Base-by-base conservation (phyloP, 2,329 filamentous ascomycete genomes). In the Hypoxylon sp. region DNA sequence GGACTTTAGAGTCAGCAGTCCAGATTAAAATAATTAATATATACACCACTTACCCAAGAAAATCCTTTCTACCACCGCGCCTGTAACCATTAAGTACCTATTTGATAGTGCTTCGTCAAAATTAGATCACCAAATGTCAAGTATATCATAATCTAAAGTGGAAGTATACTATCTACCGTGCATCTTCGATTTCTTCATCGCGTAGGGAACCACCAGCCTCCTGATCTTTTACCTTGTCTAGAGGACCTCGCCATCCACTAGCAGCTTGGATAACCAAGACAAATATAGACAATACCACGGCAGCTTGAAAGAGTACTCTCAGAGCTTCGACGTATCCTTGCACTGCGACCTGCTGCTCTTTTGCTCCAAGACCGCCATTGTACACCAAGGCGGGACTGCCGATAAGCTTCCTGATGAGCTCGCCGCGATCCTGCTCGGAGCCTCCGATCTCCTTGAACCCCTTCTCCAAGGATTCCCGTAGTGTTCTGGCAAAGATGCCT, bases 401-500 rank as follows among this genome's bases (percentile, higher is more conserved):
- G 5, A 85, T 75, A 41, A 88, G 78, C 54, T 78, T 79, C 6
- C 77, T 78, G 43, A 87, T 75, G n/a, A 88, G 74, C 43, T 81
- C 78, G 30, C 70, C 76, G 23, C 75, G 74, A 12, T 67, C 78
- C 25, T 81, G 70, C 2, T 63, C 27, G 5, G 63, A 63, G 1
- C 61, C 74, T 6, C 87, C 84, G 1, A 87, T 77, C 12, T 59
- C 63, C 3, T 77, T 75, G 69, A 93, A 93, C 0, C 88, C 87
- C 0, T 78, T 72, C n/a, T 83, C 80, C 1, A 95, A 81, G 0
- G 82, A 80, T 1, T 71, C 78, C 47, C 84, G 81, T 30, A 95
- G 78, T 1, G 87, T 81, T 4, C 91, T 85, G 41, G 85, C 83
- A 74, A 94, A 95, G 56, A 92, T 82, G 0, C 93, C 93, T 2